Evolutionary conservation across 2,329 filamentous ascomycete genomes (phyloP).

Genomic region (Sporothrix brasiliensis): DNA sequence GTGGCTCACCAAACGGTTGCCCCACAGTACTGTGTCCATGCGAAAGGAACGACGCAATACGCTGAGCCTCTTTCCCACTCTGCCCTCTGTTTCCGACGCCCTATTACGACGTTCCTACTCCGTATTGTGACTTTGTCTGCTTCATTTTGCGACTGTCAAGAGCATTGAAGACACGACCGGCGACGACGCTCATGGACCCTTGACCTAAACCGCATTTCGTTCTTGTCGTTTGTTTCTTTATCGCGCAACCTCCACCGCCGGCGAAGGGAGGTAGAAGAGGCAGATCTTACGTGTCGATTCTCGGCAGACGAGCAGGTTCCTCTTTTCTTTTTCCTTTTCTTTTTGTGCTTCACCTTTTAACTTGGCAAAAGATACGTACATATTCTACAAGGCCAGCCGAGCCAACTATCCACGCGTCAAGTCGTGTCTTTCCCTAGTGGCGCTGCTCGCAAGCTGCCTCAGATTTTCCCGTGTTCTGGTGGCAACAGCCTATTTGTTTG

Average conservation of each 20-base stretch:
- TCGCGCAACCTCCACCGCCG: background rate
- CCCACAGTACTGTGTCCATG: background rate
- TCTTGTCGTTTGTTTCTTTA: background rate
- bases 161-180: background rate
- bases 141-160: background rate
- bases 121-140: background rate
- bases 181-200: background rate
- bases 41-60: too few relatives aligned
- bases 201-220: slow-evolving; percentile 1
- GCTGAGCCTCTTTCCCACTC: slow-evolving; percentile 3
- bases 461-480: slow-evolving; percentile 19
- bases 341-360: background rate
- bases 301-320: slow-evolving; percentile 10
- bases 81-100: background rate
- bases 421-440: background rate
- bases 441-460: background rate
- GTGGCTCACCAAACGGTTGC: background rate
- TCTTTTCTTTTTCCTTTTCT: background rate
- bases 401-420: slow-evolving; percentile 9
- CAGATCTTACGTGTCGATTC: slow-evolving; percentile 18
- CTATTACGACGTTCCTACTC: too few relatives aligned
- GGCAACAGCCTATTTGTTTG: slow-evolving; percentile 25
- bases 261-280: background rate
- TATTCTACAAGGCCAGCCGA: background rate
- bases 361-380: background rate